Evolutionary conservation across 345 rosid genomes (phyloP).

Genomic region (Populus ilicifolia): DNA sequence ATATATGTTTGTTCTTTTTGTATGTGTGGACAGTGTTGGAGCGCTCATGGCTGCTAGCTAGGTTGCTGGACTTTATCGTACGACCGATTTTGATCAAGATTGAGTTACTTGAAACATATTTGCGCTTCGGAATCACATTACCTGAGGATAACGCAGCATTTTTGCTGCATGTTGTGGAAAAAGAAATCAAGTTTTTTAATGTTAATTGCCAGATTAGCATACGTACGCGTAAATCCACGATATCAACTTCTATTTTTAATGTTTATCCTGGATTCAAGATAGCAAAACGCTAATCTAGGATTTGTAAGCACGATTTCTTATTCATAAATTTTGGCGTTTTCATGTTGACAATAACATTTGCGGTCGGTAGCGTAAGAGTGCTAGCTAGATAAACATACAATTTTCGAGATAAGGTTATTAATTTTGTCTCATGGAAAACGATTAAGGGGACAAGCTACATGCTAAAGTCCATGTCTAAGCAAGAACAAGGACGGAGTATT

Average conservation of each 20-base stretch:
- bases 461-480: neutral
- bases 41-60: neutral
- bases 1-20: neutral
- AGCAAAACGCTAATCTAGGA: neutral
- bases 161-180: neutral
- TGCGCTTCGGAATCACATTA: neutral
- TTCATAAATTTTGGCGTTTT: constrained; percentile 4
- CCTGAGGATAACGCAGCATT: neutral
- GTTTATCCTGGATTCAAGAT: constrained; percentile 5
- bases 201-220: neutral
- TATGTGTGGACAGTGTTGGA: neutral
- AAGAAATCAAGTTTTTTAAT: neutral
- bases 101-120: too few relatives aligned
- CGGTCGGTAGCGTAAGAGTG: neutral
- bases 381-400: neutral
- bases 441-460: neutral
- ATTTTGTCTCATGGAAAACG: neutral
- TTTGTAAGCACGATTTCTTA: neutral
- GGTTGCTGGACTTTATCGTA: neutral
- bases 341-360: neutral
- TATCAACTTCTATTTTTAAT: neutral
- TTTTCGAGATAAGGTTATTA: constrained; percentile 15
- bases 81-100: neutral
- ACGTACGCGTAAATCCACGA: neutral
- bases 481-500: too few relatives aligned